Evolutionary conservation across 2,329 filamentous ascomycete species (phyloP), one percentile per base, ranked within the genome.

Genomic region (Ascochyta fabae): DNA sequence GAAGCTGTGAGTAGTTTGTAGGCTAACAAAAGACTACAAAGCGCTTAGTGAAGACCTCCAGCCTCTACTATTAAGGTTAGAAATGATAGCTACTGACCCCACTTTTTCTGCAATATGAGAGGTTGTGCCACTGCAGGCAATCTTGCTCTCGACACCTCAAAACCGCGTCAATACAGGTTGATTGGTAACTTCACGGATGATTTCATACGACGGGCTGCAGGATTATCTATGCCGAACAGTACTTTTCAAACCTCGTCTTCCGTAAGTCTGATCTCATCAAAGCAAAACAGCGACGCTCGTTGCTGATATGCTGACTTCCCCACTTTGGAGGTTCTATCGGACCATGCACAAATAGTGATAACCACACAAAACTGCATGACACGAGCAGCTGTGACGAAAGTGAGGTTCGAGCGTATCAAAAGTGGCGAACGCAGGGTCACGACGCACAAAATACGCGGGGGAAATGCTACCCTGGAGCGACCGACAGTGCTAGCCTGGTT

Each of bases 381-480:
- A 31, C 40, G 38, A 35, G 16, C 36, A 27, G 24, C 36, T 41
- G 43, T 49, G 39, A 56, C 44, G 48, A 24, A 43, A 12, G 58
- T 54, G 43, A 55, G 51, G 38, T 26, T 29, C 24, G 33, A 42
- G 43, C 43, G 47, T 58, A 52, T 60, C 53, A 49, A 23, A 2
- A 15, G 40, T 39, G 29, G 44, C 48, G 36, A 46, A 43, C 16
- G 26, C 19, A 43, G 33, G 41, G 35, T 48, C 31, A 39, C 45
- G 33, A 53, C 34, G 41, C 16, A 23, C 36, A 24, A 27, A 23
- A 45, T 9, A 29, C 16, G 56, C 47, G 57, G 61, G 27, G 50
- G 35, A 45, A 59, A 62, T 64, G 53, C 51, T 57, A 67, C 65
- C 51, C 23, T 53, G 13, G 24, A 44, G 41, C 40, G 51, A 50